A percentile compares a stretch with the other conserved stretches of the same genome.
Evolutionary conservation across 208 protist species (phyloP).

Genomic region (Crithidia sp.): DNA sequence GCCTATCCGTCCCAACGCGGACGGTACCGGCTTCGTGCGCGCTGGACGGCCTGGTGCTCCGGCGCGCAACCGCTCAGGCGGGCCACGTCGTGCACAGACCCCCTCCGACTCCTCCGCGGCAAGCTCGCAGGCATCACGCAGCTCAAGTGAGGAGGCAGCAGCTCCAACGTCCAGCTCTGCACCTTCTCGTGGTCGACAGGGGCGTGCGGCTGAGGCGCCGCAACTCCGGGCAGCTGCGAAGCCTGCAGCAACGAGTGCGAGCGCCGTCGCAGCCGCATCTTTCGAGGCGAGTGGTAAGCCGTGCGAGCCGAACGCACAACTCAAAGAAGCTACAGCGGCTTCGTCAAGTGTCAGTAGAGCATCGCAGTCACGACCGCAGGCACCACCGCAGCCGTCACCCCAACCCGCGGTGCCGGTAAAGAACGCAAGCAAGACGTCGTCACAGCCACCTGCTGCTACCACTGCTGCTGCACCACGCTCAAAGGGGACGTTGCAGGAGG

Average conservation of each 20-base stretch:
- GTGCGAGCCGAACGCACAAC: no score
- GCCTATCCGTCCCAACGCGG: conserved; percentile 42
- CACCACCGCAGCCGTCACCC: no score
- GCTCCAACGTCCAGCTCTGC: neutral
- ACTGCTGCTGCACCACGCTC: neutral
- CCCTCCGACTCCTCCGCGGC: conserved; percentile 1
- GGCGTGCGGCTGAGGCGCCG: neutral
- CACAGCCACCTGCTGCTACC: neutral
- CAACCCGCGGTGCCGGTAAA: no score
- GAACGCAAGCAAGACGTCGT: neutral
- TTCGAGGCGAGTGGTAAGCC: no score
- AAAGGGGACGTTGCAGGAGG: neutral
- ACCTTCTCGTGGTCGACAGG: neutral
- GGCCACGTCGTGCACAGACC: conserved; percentile 2
- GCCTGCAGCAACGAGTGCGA: neutral
- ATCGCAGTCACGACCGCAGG: no score
- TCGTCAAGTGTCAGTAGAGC: no score
- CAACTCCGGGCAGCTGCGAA: neutral
- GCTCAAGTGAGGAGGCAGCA: neutral
- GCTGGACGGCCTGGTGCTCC: conserved; percentile 1
- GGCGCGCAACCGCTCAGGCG: conserved; percentile 14
- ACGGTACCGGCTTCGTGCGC: conserved; percentile 41
- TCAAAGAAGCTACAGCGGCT: no score
- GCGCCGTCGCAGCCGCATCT: no score
- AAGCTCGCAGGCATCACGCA: neutral